phyloP scores from a whole-genome alignment of 768 basidiomycete genomes.

The Podaxis pistillaris region DNA sequence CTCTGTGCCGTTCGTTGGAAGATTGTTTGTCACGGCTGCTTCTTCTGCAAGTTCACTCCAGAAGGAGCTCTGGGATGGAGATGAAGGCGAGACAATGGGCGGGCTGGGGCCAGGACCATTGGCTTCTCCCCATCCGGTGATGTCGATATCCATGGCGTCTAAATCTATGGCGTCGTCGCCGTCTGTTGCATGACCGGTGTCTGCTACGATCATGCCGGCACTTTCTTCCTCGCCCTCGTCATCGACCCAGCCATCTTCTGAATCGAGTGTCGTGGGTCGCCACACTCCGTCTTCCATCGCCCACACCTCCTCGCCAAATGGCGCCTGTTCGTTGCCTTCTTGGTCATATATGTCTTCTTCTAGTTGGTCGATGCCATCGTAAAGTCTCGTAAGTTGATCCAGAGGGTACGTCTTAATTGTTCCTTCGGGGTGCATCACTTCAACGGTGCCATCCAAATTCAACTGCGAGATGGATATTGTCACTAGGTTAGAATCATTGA shows the following conservation, averaged over 20 bases:
- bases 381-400: conserved; percentile 68
- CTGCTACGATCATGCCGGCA: conserved; percentile 20
- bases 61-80: conserved; percentile 3
- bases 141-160: conserved; percentile 5
- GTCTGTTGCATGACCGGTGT: not conserved
- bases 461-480: conserved; percentile 42
- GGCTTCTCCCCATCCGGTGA: not conserved
- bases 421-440: conserved; percentile 68
- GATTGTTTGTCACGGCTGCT: conserved; percentile 3
- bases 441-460: conserved; percentile 69
- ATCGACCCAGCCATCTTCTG: conserved; percentile 36
- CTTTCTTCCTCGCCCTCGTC: conserved; percentile 21
- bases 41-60: conserved; percentile 8
- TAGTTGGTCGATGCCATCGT: conserved; percentile 80
- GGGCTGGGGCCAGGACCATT: not conserved
- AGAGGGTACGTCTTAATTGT: conserved; percentile 51
- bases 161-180: not conserved
- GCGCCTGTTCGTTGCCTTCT: conserved; percentile 41
- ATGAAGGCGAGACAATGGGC: conserved; percentile 1
- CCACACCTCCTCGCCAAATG: conserved; percentile 43
- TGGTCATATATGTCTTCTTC: conserved; percentile 66
- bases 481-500: conserved; percentile 14
- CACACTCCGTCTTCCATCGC: conserved; percentile 45
- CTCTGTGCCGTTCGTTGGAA: not conserved
- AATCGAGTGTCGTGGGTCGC: conserved; percentile 43